Conservation (phyloP, 1,284 basidiomycete species). For the Thecaphora frezii region DNA sequence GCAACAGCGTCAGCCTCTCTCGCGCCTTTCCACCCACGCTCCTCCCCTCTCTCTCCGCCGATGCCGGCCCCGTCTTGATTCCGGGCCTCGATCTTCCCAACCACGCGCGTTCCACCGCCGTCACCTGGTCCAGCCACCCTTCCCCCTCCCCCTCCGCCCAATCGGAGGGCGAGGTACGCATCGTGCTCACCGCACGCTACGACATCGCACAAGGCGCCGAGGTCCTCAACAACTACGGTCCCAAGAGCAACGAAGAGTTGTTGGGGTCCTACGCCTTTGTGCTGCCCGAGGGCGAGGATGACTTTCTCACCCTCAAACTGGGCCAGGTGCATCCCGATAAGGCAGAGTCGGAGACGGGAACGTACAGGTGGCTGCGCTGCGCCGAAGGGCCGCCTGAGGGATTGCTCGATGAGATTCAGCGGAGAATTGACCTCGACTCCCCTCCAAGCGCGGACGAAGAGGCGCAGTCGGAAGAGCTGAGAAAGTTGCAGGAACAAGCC, state of each 20-base stretch:
- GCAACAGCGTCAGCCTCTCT: slow-evolving; percentile 32
- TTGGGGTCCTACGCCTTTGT: slow-evolving; percentile 49
- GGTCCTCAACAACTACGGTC: slow-evolving; percentile 56
- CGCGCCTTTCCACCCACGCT: slow-evolving; percentile 49
- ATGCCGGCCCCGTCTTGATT: slow-evolving; percentile 41
- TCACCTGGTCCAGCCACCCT: slow-evolving; percentile 38
- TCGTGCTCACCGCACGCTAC: slow-evolving; percentile 10
- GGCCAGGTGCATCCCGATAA: not conserved
- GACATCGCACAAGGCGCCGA: slow-evolving; percentile 12
- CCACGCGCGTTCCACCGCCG: slow-evolving; percentile 38
- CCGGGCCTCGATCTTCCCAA: slow-evolving; percentile 53
- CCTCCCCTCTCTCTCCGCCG: slow-evolving; percentile 6
- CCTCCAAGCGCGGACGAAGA: not conserved
- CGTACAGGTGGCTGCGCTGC: not conserved
- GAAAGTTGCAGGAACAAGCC: slow-evolving; percentile 10
- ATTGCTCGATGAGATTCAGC: not conserved
- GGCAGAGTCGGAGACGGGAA: slow-evolving; percentile 18
- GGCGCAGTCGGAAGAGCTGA: not conserved
- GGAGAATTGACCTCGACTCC: not conserved
- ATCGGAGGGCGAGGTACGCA: not conserved
- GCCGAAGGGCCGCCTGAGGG: not conserved
- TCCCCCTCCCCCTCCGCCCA: not conserved
- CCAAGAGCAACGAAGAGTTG: slow-evolving; percentile 55
- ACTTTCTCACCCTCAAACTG: slow-evolving; percentile 39
- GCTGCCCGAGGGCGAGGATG: slow-evolving; percentile 24